Conservation (phyloP, 495 filamentous ascomycete species). For the Trichoderma parareesei region DNA sequence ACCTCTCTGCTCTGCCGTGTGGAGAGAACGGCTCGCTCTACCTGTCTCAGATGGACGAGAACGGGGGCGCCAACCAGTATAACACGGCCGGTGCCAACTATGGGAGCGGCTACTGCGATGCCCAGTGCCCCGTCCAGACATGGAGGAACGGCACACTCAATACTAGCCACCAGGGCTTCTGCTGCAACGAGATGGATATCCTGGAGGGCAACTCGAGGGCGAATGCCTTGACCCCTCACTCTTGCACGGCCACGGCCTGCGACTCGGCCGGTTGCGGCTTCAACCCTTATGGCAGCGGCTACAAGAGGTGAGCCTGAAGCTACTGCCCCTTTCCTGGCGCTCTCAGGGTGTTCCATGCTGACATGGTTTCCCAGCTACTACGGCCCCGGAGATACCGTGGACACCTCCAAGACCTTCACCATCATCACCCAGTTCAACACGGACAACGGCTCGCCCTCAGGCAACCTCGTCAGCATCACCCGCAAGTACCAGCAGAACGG, state of each 20-base stretch:
- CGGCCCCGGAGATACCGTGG: constrained; percentile 43
- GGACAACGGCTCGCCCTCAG: constrained; percentile 36
- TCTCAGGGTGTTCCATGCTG: not conserved
- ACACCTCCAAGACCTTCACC: constrained; percentile 53
- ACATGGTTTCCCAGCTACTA: constrained; percentile 36
- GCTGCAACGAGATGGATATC: constrained; percentile 51
- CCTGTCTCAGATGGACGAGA: constrained; percentile 47
- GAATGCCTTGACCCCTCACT: constrained; percentile 45
- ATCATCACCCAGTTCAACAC: constrained; percentile 61
- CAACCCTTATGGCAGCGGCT: constrained; percentile 51
- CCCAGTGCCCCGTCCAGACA: constrained; percentile 45
- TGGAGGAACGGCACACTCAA: constrained; percentile 49
- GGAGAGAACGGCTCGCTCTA: constrained; percentile 58
- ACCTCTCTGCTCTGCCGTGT: constrained; percentile 49
- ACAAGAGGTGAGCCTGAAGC: not conserved
- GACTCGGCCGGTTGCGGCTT: constrained; percentile 54
- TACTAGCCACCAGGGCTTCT: constrained; percentile 34
- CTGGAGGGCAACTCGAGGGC: constrained; percentile 50
- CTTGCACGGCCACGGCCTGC: constrained; percentile 40
- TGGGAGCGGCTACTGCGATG: constrained; percentile 59
- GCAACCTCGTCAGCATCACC: constrained; percentile 47
- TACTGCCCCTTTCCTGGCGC: not conserved
- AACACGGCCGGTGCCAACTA: constrained; percentile 53
- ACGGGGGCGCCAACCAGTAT: constrained; percentile 43
- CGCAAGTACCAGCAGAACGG: constrained; percentile 56